Evolutionary conservation across 768 basidiomycete species (phyloP), one percentile per base, ranked within the genome.

Genomic region (Suillus tomentosus): DNA sequence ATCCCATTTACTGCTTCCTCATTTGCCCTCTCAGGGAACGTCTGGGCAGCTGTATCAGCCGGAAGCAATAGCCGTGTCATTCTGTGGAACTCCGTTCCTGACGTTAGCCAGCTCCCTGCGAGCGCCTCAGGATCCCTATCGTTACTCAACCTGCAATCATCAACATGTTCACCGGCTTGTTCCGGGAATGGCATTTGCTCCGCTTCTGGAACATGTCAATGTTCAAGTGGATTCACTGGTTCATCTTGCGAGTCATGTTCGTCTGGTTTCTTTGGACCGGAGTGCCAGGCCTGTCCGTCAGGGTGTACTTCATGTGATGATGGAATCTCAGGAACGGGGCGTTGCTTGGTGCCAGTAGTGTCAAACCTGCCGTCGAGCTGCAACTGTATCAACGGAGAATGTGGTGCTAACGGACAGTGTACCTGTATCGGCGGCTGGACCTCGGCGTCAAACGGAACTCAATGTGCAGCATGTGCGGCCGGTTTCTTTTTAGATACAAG

Each of bases 341-440:
- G 80, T 50, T 96, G 95, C 73, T 80, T 92, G 63, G 74, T 77
- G 11, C 74, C 84, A 4, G 70, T 76, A 0, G 78, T 85, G 36
- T 71, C 76, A 42, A 85, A 87, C 67, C 78, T 81, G 3, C 85
- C 90, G 3, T 82, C 85, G 42, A 82, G 82, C 2, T 96, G 94
- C 76, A 90, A 93, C 70, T 96, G 94, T 71, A 66, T 88, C 58
- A 95, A 95, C 69, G 94, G 94, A 2, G 74, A 85, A 53, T 96
- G 94, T 74, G 83, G 83, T 2, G 67, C 82, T 0, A 83, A 84
- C 62, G 88, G 90, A 0, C 85, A 89, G 65, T 95, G 94, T 70
- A 75, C 83, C 5, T 96, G 94, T 72, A 88, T 88, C 68, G 72
- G 86, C 0, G 94, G 94, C 0, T 96, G 90, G 89, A 85, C 84